These are phyloP conservation scores for Hypsizygus marmoreus DNA, from an alignment of 768 basidiomycete genomes.

Conservation along the genomic window DNA sequence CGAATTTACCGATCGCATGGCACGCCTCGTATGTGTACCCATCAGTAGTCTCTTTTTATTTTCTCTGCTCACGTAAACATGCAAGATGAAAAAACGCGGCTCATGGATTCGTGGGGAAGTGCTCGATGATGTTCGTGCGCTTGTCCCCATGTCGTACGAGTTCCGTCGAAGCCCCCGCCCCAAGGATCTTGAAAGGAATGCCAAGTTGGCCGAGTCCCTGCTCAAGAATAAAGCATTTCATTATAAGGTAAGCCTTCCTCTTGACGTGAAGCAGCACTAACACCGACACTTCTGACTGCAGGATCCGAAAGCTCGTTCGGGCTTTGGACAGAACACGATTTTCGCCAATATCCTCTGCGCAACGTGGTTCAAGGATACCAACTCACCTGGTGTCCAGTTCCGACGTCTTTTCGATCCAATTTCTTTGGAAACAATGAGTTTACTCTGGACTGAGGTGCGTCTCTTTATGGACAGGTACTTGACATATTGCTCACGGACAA, in stretches of 20 bases:
- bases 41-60: background rate
- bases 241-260: conserved; percentile 9
- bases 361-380: conserved; percentile 10
- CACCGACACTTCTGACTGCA: no score
- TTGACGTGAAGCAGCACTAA: no score
- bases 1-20: conserved; percentile 2
- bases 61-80: no score
- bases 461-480: no score
- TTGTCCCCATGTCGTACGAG: no score
- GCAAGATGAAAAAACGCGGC: no score
- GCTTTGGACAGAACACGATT: conserved; percentile 5
- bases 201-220: background rate
- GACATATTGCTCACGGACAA: no score
- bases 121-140: no score
- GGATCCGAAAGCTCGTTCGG: background rate
- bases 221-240: conserved; percentile 1
- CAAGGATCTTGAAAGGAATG: background rate
- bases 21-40: background rate
- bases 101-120: no score
- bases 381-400: conserved; percentile 5
- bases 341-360: conserved; percentile 4
- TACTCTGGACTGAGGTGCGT: no score
- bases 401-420: conserved; percentile 13
- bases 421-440: conserved; percentile 16
- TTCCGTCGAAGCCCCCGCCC: no score